A percentile compares a stretch with the other conserved stretches of the same genome.
Evolutionary conservation across 768 basidiomycete species (phyloP).

Genomic region (Harrya chromipes): DNA sequence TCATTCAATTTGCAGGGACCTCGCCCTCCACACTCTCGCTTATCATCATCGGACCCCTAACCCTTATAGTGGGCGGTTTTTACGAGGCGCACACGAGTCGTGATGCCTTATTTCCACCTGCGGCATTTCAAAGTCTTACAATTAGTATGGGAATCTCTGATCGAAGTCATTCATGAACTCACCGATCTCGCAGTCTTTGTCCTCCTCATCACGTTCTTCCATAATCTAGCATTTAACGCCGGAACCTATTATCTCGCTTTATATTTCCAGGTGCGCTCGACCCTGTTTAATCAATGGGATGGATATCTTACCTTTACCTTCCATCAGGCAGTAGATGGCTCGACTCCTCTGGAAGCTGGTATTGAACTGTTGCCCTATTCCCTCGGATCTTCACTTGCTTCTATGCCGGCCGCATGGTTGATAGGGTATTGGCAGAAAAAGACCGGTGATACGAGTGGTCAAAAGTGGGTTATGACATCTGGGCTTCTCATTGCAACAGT

Average conservation of each 20-base stretch:
- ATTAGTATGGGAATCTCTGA: constrained; percentile 44
- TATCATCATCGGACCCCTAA: constrained; percentile 51
- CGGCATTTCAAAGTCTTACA: constrained; percentile 56
- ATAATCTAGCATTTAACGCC: constrained; percentile 79
- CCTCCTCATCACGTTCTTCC: constrained; percentile 69
- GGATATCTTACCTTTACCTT: neutral
- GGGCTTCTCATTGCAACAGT: constrained; percentile 65
- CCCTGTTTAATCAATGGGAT: neutral
- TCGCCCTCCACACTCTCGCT: constrained; percentile 57
- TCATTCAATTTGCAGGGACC: constrained; percentile 48
- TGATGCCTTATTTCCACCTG: constrained; percentile 69
- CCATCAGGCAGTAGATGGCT: constrained; percentile 62
- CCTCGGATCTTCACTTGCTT: constrained; percentile 79
- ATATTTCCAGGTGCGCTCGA: constrained; percentile 65
- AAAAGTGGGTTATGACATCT: constrained; percentile 58
- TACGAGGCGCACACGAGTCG: constrained; percentile 67
- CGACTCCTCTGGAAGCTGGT: constrained; percentile 70
- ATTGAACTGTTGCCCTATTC: constrained; percentile 79
- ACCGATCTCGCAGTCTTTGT: constrained; percentile 48
- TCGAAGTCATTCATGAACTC: constrained; percentile 7
- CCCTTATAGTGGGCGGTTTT: constrained; percentile 57
- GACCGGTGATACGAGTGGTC: constrained; percentile 55
- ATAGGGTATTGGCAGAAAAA: constrained; percentile 64
- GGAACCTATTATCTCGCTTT: constrained; percentile 85
- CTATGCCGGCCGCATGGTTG: constrained; percentile 84